Conservation (phyloP, 129 eudicot genomes). For the Scalesia atractyloides region DNA sequence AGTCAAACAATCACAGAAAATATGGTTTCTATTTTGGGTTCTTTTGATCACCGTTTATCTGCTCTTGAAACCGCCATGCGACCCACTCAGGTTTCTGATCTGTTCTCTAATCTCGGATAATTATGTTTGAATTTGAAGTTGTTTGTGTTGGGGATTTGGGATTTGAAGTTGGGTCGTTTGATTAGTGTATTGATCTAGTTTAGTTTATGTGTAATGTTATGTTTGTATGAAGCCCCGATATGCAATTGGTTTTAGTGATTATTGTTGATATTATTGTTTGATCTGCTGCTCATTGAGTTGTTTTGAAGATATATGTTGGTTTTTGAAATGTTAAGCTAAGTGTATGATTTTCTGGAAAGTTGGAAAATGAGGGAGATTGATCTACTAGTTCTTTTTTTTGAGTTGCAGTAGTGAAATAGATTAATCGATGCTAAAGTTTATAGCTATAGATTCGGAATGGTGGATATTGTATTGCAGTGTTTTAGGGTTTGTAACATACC, state of each 20-base stretch:
- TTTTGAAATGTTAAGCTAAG: not conserved
- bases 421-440: not conserved
- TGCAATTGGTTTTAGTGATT: not conserved
- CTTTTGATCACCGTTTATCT: constrained; percentile 96
- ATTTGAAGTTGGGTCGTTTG: constrained; percentile 2
- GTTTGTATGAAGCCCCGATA: no score
- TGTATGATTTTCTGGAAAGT: constrained; percentile 8
- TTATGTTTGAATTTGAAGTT: not conserved
- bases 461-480: not conserved
- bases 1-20: constrained; percentile 87
- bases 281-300: constrained; percentile 5
- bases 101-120: not conserved
- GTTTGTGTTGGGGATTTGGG: constrained; percentile 8
- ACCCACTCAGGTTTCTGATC: constrained; percentile 77
- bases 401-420: constrained; percentile 4
- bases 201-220: not conserved
- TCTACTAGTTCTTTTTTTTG: constrained; percentile 24
- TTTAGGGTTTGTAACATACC: constrained; percentile 18
- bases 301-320: not conserved
- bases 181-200: constrained; percentile 23
- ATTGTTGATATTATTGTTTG: not conserved
- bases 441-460: not conserved
- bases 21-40: constrained; percentile 83
- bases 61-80: constrained; percentile 99
- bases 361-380: not conserved